Evolutionary conservation across 2,329 filamentous ascomycete species (phyloP), one percentile per base, ranked within the genome.

Genomic region (Ophiostoma novo-ulmi): DNA sequence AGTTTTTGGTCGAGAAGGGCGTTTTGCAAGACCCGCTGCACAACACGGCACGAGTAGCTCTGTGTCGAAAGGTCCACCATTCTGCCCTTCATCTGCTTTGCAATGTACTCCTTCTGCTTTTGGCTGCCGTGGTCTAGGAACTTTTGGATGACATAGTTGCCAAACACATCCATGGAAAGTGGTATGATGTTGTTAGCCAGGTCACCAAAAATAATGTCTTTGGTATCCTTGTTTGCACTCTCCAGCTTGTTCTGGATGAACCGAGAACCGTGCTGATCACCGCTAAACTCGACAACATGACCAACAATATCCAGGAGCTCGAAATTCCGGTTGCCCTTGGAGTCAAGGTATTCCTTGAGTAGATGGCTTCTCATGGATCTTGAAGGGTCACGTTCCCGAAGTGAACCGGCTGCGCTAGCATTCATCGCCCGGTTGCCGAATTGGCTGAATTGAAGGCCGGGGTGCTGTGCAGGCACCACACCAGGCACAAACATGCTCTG

Each of bases 111-210:
- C 82, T 99, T 99, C 81, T 99, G 95, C 0, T 89, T 86, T 79
- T 97, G 94, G 75, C 93, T 96, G 55, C 95, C 94, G 78, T 98
- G 93, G 78, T 98, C 94, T 73, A 98, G 97, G 78, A 98, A 89
- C 79, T 97, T 98, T 77, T 99, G 95, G 55, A 98, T 94, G 48
- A 99, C 95, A 77, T 98, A 99, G 79, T 99, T 99, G 70, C 95
- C 95, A 77, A 97, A 99, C 0, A 98, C 90, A 78, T 98, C 95
- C 65, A 90, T 94, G 93, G 97, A 97, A 67, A 99, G 82, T 77
- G 94, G 93, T 39, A 97, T 80, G 1, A 91, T 88, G 75, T 99
- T 95, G 0, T 89, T 87, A 75, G 91, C 87, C 65, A 99, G 93
- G 79, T 98, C 95, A 0, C 85, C 84, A 82, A 97, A 98, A 0